phyloP scores from a whole-genome alignment of 495 filamentous ascomycete genomes.

The Talaromyces liani region DNA sequence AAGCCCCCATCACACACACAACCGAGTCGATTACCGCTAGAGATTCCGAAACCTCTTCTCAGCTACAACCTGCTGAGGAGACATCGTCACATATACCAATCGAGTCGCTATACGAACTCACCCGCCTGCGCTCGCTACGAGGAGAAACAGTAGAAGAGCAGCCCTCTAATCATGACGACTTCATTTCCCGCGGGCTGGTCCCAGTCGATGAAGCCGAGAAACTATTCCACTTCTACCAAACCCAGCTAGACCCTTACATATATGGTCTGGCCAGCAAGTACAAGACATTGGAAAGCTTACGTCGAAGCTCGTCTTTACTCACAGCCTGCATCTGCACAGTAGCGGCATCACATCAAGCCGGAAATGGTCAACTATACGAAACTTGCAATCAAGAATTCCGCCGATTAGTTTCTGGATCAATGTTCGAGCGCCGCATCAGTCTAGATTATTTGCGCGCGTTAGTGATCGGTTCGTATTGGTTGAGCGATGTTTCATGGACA shows the following conservation, averaged over 20 bases:
- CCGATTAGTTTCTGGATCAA: constrained; percentile 25
- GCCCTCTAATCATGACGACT: constrained; percentile 22
- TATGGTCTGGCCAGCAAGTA: constrained; percentile 33
- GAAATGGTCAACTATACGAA: constrained; percentile 27
- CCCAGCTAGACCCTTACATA: constrained; percentile 35
- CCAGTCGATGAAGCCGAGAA: constrained; percentile 24
- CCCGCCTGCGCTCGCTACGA: constrained; percentile 14
- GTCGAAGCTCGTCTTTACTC: constrained; percentile 24
- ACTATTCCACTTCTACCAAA: constrained; percentile 29
- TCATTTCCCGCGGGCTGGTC: constrained; percentile 31
- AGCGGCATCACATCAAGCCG: constrained; percentile 32
- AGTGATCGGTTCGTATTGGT: constrained; percentile 37
- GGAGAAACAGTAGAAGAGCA: constrained; percentile 15
- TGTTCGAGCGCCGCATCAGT: constrained; percentile 32
- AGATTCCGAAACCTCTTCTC: constrained; percentile 17
- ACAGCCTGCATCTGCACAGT: constrained; percentile 36
- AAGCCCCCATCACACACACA: neutral
- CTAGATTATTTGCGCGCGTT: constrained; percentile 35
- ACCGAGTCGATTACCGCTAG: constrained; percentile 13
- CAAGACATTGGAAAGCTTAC: constrained; percentile 21
- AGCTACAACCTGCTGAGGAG: constrained; percentile 13
- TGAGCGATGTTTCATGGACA: constrained; percentile 34
- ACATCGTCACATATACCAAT: constrained; percentile 32
- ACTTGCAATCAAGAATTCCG: constrained; percentile 35
- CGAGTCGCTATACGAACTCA: constrained; percentile 23